A percentile compares a stretch with the other conserved stretches of the same genome.
phyloP scores from a whole-genome alignment of 371 early-diverging fungal genomes.

The Zychaea mexicana region DNA sequence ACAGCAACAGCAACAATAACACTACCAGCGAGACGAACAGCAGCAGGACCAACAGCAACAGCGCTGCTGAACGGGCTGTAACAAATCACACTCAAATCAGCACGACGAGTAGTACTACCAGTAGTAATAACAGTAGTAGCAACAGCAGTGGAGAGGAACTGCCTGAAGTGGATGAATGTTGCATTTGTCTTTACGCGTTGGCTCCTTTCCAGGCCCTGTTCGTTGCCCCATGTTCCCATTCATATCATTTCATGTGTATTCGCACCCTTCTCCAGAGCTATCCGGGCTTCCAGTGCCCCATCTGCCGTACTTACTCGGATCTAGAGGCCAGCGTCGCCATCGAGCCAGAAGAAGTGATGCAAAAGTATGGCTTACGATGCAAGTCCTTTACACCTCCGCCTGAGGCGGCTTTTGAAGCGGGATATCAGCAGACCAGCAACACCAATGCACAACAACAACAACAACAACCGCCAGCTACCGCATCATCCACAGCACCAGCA shows the following conservation, averaged over 20 bases:
- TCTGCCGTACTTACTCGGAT: conserved; percentile 94
- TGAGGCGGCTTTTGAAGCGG: conserved; percentile 11
- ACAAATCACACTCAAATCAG: background rate
- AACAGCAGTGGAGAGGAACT: background rate
- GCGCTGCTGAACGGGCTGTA: background rate
- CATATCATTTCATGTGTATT: conserved; percentile 95
- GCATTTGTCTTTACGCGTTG: conserved; percentile 93
- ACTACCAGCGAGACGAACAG: background rate
- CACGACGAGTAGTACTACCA: background rate
- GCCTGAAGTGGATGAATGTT: conserved; percentile 77
- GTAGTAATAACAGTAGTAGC: background rate
- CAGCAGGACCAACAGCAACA: background rate
- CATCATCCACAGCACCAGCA: background rate
- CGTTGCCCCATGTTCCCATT: conserved; percentile 92
- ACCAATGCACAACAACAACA: too few relatives aligned
- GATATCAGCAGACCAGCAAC: conserved; percentile 3
- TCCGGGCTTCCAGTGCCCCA: conserved; percentile 92
- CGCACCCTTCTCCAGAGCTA: conserved; percentile 70
- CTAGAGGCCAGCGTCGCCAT: conserved; percentile 82
- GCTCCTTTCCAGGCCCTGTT: conserved; percentile 93
- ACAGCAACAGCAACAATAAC: conserved; percentile 10
- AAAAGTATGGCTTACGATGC: conserved; percentile 22
- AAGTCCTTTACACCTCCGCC: conserved; percentile 20
- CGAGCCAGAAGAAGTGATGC: conserved; percentile 35
- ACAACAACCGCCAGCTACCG: too few relatives aligned